phyloP scores from a whole-genome alignment of 768 basidiomycete genomes.

The Podaxis mareebaensis region DNA sequence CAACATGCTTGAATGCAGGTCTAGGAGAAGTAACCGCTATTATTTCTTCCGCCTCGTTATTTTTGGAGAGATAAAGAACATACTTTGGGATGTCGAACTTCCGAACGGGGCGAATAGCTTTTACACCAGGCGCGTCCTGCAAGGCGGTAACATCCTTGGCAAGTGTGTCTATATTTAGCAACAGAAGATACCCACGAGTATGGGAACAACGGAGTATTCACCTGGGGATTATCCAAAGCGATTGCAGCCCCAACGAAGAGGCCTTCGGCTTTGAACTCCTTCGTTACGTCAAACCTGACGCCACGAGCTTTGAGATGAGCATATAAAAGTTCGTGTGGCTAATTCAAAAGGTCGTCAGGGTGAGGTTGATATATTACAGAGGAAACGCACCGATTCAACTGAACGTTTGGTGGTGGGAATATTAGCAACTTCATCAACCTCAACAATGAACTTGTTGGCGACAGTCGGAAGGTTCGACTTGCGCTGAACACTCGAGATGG shows the following conservation, averaged over 20 bases:
- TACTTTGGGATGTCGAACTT: constrained; percentile 44
- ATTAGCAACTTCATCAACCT: constrained; percentile 43
- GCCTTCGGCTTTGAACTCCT: constrained; percentile 51
- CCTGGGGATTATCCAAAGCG: constrained; percentile 38
- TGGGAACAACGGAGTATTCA: constrained; percentile 9
- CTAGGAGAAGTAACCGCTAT: constrained; percentile 25
- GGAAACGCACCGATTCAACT: constrained; percentile 26
- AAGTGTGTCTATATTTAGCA: background rate
- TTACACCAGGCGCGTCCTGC: constrained; percentile 48
- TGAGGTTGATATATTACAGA: background rate
- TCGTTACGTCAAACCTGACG: constrained; percentile 45
- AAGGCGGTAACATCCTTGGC: constrained; percentile 49
- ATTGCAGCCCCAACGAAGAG: constrained; percentile 63
- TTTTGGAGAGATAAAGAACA: constrained; percentile 11
- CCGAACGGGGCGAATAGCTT: constrained; percentile 56
- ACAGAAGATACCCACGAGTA: background rate
- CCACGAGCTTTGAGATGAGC: constrained; percentile 41
- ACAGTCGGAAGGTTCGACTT: constrained; percentile 38
- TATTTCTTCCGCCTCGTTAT: background rate
- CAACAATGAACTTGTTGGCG: constrained; percentile 58
- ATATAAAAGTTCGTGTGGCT: constrained; percentile 58
- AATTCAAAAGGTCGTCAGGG: background rate
- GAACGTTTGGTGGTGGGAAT: constrained; percentile 38
- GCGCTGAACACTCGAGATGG: constrained; percentile 39
- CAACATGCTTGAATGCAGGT: constrained; percentile 43